phyloP scores from a whole-genome alignment of 345 rosid genomes.

The Lumnitzera littorea region DNA sequence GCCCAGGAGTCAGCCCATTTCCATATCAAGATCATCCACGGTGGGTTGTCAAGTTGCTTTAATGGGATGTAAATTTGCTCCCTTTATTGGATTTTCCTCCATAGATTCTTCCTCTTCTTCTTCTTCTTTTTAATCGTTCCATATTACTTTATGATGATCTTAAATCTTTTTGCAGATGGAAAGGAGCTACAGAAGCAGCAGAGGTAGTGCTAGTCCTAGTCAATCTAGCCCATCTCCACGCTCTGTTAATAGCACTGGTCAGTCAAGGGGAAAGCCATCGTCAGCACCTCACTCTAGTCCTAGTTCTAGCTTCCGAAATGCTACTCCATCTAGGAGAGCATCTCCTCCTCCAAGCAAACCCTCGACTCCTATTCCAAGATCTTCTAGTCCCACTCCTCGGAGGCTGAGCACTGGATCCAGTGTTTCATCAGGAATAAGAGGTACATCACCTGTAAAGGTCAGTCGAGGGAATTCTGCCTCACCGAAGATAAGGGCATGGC shows the following conservation, averaged over 20 bases:
- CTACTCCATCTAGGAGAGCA: conserved; percentile 61
- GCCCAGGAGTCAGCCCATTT: conserved; percentile 77
- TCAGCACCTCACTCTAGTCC: conserved; percentile 77
- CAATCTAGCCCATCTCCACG: conserved; percentile 89
- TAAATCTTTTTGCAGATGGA: conserved; percentile 57
- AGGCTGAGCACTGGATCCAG: conserved; percentile 61
- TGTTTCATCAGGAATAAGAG: conserved; percentile 48
- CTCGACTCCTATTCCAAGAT: conserved; percentile 54
- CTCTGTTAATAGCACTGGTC: conserved; percentile 50
- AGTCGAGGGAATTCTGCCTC: conserved; percentile 83
- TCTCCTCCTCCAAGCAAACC: conserved; percentile 74
- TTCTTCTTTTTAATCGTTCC: neutral
- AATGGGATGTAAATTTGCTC: conserved; percentile 8
- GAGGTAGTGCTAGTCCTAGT: conserved; percentile 96
- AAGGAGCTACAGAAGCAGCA: conserved; percentile 80
- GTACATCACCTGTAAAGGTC: conserved; percentile 64
- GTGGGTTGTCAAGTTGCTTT: conserved; percentile 32
- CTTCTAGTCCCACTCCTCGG: conserved; percentile 70
- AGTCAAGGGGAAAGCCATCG: conserved; percentile 77
- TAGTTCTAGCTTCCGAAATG: conserved; percentile 35
- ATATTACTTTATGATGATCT: conserved; percentile 2
- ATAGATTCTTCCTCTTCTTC: too few relatives aligned
- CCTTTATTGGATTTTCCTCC: neutral
- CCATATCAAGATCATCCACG: conserved; percentile 91
- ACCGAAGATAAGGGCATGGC: conserved; percentile 89